Percentiles rank a stretch among this genome's conserved stretches.
Evolutionary conservation across 2,329 filamentous ascomycete genomes (phyloP).

Genomic region (Xylogone sp.): DNA sequence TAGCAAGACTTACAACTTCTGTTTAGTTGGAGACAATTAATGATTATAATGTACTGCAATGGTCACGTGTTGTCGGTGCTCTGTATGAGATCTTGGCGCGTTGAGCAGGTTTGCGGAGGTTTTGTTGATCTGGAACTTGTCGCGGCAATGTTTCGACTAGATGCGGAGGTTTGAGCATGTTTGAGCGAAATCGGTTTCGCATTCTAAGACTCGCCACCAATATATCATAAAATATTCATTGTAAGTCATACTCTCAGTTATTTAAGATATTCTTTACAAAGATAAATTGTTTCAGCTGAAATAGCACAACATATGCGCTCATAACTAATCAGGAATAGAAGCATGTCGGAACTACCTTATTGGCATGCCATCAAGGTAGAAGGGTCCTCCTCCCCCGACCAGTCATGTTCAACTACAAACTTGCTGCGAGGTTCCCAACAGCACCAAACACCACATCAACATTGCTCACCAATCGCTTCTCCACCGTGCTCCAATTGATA

Average conservation of each 20-base stretch:
- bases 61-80: neutral
- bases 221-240: neutral
- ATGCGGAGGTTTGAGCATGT: slow-evolving; percentile 4
- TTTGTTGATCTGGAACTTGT: too few species aligned
- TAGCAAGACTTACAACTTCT: too few species aligned
- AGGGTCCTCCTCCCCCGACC: too few species aligned
- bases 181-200: neutral
- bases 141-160: neutral
- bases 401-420: slow-evolving; percentile 1
- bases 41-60: too few species aligned
- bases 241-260: neutral
- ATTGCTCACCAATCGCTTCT: slow-evolving; percentile 54
- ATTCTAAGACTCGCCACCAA: neutral
- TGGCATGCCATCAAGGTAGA: neutral
- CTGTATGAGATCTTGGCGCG: neutral
- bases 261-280: neutral
- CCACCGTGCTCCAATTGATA: slow-evolving; percentile 72
- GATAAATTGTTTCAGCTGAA: too few species aligned
- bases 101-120: neutral
- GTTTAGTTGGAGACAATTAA: too few species aligned
- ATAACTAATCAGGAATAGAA: too few species aligned
- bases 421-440: slow-evolving; percentile 1
- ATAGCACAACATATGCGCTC: too few species aligned
- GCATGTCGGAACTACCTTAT: neutral
- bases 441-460: slow-evolving; percentile 30